Conservation (phyloP, 768 basidiomycete genomes). For the Hysterangium stoloniferum region DNA sequence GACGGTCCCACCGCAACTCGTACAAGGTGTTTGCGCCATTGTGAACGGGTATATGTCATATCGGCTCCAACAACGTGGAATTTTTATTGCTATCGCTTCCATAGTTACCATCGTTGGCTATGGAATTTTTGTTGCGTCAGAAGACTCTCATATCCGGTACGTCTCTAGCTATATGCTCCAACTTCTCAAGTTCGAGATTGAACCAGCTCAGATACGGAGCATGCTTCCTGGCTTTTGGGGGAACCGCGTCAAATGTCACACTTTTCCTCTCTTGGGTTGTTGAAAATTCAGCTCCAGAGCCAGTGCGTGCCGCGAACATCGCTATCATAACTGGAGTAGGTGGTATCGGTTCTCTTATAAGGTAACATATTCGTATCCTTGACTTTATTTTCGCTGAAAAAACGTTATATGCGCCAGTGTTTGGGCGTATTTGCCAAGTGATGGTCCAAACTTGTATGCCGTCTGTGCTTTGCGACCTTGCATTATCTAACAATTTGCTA, state of each 20-base stretch:
- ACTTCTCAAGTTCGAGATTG: neutral
- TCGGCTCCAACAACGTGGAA: constrained; percentile 29
- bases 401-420: constrained; percentile 24
- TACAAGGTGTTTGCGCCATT: constrained; percentile 34
- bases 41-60: constrained; percentile 21
- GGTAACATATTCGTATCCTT: constrained; percentile 23
- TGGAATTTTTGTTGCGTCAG: constrained; percentile 35
- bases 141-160: constrained; percentile 30
- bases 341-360: constrained; percentile 37
- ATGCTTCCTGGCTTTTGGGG: constrained; percentile 38
- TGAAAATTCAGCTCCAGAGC: constrained; percentile 45
- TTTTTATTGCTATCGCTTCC: constrained; percentile 30
- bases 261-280: constrained; percentile 39
- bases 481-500: neutral
- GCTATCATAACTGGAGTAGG: constrained; percentile 39
- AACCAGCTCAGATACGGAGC: constrained; percentile 34
- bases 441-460: constrained; percentile 34
- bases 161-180: neutral
- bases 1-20: constrained; percentile 41
- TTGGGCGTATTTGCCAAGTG: constrained; percentile 40
- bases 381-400: too few species aligned
- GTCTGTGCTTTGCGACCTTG: neutral
- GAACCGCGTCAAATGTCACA: constrained; percentile 33
- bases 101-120: constrained; percentile 36
- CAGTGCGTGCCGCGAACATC: constrained; percentile 37